A percentile compares a stretch with the other conserved stretches of the same genome.
These are phyloP conservation scores for Adansonia rubrostipa DNA, from an alignment of 441 rosid species.

Conservation along the genomic window DNA sequence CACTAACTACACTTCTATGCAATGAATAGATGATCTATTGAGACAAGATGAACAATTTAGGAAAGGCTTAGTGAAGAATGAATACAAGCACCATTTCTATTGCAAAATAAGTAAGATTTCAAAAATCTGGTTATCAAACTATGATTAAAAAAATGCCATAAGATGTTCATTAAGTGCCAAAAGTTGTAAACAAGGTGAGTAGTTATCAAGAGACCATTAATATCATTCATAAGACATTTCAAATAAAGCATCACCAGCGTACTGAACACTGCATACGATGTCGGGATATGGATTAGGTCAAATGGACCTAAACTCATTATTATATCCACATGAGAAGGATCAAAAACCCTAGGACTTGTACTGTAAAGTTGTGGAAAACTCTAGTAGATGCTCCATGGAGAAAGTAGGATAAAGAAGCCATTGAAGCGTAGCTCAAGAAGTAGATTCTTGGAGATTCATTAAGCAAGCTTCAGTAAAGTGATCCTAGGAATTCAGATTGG, in stretches of 20 bases:
- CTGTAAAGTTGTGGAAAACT: not conserved
- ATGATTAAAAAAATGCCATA: not conserved
- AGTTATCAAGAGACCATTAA: not conserved
- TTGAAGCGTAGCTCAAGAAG: slow-evolving; percentile 1
- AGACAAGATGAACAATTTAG: slow-evolving; percentile 20
- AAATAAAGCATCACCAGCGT: not conserved
- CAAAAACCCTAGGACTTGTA: slow-evolving; percentile 5
- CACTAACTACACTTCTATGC: slow-evolving; percentile 11
- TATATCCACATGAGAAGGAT: slow-evolving; percentile 4
- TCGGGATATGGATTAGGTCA: not conserved
- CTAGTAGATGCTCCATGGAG: not conserved
- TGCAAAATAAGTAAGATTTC: not conserved
- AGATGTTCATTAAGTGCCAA: not conserved
- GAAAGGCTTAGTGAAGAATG: slow-evolving; percentile 8
- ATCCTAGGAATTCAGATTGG: slow-evolving; percentile 1
- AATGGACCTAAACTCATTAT: slow-evolving; percentile 1
- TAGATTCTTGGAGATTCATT: not conserved
- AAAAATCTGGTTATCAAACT: not conserved
- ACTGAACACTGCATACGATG: not conserved
- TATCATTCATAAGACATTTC: not conserved
- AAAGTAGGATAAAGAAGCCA: not conserved
- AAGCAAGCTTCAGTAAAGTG: not conserved
- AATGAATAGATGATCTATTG: not conserved
- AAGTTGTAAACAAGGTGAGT: not conserved
- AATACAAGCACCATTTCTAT: not conserved